Percentiles rank a stretch among this genome's conserved stretches.
These are phyloP conservation scores for Albatrellus ellisii DNA, from an alignment of 768 basidiomycete genomes.

Conservation along the genomic window DNA sequence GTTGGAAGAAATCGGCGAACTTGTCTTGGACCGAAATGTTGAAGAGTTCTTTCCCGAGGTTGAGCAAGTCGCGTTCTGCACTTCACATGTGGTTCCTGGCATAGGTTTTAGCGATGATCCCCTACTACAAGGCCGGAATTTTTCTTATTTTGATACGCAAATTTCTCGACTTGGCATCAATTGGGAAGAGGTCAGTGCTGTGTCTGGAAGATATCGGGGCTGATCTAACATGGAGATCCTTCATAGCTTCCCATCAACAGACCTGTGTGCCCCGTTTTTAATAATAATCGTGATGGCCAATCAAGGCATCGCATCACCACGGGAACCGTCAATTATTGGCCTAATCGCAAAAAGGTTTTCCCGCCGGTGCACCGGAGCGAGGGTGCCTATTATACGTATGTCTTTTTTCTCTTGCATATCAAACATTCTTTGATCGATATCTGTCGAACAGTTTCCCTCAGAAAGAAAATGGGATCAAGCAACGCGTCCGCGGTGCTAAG, in stretches of 20 bases:
- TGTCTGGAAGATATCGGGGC: too few species aligned
- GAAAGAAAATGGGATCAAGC: slow-evolving; percentile 39
- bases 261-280: slow-evolving; percentile 63
- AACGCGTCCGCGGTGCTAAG: slow-evolving; percentile 52
- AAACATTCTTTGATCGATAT: background rate
- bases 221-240: slow-evolving; percentile 1
- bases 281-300: slow-evolving; percentile 51
- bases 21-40: slow-evolving; percentile 48
- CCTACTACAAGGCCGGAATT: slow-evolving; percentile 73
- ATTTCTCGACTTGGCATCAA: slow-evolving; percentile 71
- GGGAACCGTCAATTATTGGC: slow-evolving; percentile 65
- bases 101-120: slow-evolving; percentile 60
- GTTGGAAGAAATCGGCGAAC: slow-evolving; percentile 61
- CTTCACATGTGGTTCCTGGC: slow-evolving; percentile 42
- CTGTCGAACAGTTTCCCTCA: slow-evolving; percentile 28
- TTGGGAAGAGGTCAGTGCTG: slow-evolving; percentile 44
- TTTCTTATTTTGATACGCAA: slow-evolving; percentile 82
- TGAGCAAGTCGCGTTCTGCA: slow-evolving; percentile 87
- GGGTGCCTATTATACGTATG: slow-evolving; percentile 43
- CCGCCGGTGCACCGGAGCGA: slow-evolving; percentile 32
- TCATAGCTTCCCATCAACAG: slow-evolving; percentile 68
- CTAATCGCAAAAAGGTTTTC: slow-evolving; percentile 49
- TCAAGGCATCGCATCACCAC: slow-evolving; percentile 43
- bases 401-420: background rate
- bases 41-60: slow-evolving; percentile 79